These are phyloP conservation scores for Candida glucosophila DNA, from an alignment of 1,139 yeast species.

Conservation along the genomic window DNA sequence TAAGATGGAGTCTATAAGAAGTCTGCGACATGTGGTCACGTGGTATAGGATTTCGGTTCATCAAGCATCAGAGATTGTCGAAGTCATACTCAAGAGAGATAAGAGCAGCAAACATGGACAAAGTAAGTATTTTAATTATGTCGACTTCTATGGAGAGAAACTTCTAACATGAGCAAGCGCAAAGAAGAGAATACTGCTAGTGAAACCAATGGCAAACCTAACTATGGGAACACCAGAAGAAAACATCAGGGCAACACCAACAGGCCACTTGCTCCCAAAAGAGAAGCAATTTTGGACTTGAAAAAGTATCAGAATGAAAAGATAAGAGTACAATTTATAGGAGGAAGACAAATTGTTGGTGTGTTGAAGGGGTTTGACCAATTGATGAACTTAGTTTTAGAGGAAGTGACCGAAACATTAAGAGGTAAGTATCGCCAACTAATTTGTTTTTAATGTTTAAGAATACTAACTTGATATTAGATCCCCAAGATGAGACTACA, in stretches of 20 bases:
- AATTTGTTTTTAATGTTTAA: not conserved
- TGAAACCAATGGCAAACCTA: no score
- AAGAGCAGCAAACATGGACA: conserved; percentile 1
- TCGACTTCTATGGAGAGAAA: not conserved
- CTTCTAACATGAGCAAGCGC: not conserved
- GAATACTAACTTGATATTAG: conserved; percentile 26
- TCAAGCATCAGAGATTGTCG: no score
- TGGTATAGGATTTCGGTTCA: no score
- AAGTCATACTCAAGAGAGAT: no score
- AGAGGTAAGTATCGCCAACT: conserved; percentile 37
- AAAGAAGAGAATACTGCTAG: conserved; percentile 2
- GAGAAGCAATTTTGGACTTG: conserved; percentile 83
- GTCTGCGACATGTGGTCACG: no score
- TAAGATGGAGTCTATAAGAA: no score
- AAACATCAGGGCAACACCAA: conserved; percentile 18
- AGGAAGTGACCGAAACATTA: conserved; percentile 65
- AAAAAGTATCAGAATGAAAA: conserved; percentile 67
- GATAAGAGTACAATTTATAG: conserved; percentile 73
- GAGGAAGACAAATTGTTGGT: conserved; percentile 78
- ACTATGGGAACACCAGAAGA: no score
- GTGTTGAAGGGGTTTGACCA: conserved; percentile 83
- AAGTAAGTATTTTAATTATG: conserved; percentile 1
- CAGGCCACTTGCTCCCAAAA: conserved; percentile 70
- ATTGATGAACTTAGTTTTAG: conserved; percentile 86
- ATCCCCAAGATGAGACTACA: conserved; percentile 49